Evolutionary conservation across 495 filamentous ascomycete species (phyloP).

Genomic region (Aspergillus incahuasiensis): DNA sequence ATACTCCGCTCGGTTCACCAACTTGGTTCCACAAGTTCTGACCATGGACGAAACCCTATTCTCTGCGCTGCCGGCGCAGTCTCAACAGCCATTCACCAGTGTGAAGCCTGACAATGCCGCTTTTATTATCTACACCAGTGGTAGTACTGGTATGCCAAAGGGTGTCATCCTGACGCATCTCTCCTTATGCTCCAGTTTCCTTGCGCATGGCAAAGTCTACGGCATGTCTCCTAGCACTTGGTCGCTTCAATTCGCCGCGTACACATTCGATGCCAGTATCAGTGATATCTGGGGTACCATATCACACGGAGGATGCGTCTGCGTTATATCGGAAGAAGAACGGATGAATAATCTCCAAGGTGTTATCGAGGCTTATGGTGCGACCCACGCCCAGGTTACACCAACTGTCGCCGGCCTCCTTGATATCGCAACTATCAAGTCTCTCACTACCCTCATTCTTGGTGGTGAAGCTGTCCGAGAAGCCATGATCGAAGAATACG

Average conservation of each 20-base stretch:
- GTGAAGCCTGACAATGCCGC: constrained; percentile 3
- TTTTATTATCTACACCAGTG: constrained; percentile 12
- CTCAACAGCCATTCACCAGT: not conserved
- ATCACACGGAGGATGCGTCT: constrained; percentile 14
- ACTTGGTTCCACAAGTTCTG: not conserved
- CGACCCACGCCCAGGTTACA: constrained; percentile 12
- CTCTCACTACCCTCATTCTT: constrained; percentile 11
- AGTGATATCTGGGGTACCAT: constrained; percentile 12
- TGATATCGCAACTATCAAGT: constrained; percentile 1
- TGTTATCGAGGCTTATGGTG: not conserved
- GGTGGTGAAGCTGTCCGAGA: constrained; percentile 13
- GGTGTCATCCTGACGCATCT: constrained; percentile 12
- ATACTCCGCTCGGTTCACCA: not conserved
- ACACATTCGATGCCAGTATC: constrained; percentile 11
- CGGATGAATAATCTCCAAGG: constrained; percentile 6
- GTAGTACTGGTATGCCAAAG: constrained; percentile 11
- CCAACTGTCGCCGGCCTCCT: constrained; percentile 8
- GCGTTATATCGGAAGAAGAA: constrained; percentile 14
- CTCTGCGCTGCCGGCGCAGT: not conserved
- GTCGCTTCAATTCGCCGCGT: constrained; percentile 9
- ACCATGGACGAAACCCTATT: not conserved
- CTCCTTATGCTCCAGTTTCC: constrained; percentile 10
- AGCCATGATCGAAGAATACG: constrained; percentile 9
- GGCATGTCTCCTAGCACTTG: constrained; percentile 1
- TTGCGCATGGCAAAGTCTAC: constrained; percentile 8